Percentiles rank a stretch among this genome's conserved stretches.
phyloP scores from a whole-genome alignment of 2,329 filamentous ascomycete genomes.

The Claviceps maximensis region DNA sequence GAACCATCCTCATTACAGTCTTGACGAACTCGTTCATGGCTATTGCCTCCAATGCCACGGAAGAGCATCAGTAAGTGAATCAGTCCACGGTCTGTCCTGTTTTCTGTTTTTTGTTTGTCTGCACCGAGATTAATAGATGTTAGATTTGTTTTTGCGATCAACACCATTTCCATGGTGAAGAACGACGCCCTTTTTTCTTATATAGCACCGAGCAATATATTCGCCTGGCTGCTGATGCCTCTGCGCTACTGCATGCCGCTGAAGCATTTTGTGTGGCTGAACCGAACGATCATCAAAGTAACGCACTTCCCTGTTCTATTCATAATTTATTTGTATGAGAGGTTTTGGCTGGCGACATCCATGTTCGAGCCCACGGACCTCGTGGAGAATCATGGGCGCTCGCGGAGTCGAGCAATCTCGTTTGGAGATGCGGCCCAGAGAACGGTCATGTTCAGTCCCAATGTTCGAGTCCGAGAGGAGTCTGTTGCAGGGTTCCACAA shows the following conservation, averaged over 20 bases:
- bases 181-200: conserved; percentile 95
- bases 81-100: not conserved
- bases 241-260: conserved; percentile 70
- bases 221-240: conserved; percentile 81
- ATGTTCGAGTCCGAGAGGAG: conserved; percentile 61
- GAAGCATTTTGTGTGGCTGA: conserved; percentile 68
- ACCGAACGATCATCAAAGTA: conserved; percentile 80
- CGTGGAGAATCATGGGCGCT: conserved; percentile 54
- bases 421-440: conserved; percentile 42
- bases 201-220: conserved; percentile 77
- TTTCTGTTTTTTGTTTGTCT: not conserved
- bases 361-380: conserved; percentile 77
- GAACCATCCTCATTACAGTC: conserved; percentile 88
- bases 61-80: conserved; percentile 59
- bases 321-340: conserved; percentile 78
- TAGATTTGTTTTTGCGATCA: conserved; percentile 83
- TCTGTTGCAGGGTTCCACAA: conserved; percentile 83
- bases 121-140: not conserved
- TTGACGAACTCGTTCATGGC: conserved; percentile 93
- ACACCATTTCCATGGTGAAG: conserved; percentile 96
- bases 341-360: conserved; percentile 57
- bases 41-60: conserved; percentile 82
- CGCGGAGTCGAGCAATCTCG: conserved; percentile 37
- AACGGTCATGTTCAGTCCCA: conserved; percentile 60
- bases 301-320: conserved; percentile 84